phyloP scores from a whole-genome alignment of 2,329 filamentous ascomycete genomes.

The Pseudogymnoascus sp. region DNA sequence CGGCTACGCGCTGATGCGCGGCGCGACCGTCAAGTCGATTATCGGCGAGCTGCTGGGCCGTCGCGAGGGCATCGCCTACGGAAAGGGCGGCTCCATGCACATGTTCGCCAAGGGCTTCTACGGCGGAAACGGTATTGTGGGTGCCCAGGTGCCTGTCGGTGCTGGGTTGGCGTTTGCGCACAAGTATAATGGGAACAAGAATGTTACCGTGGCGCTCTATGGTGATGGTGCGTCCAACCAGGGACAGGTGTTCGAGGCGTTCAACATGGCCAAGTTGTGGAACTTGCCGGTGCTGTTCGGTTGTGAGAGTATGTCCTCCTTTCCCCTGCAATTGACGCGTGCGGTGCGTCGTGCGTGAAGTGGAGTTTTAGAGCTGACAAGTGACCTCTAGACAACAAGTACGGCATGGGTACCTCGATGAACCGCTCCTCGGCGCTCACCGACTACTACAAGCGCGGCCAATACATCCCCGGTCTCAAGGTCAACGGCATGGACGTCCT shows the following conservation, averaged over 20 bases:
- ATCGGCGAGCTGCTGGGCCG: slow-evolving; percentile 93
- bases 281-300: slow-evolving; percentile 91
- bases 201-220: slow-evolving; percentile 82
- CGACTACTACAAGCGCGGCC: slow-evolving; percentile 99
- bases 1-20: slow-evolving; percentile 96
- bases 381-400: slow-evolving; percentile 80
- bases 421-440: slow-evolving; percentile 89
- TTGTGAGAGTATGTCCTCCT: slow-evolving; percentile 78
- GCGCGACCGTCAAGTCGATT: slow-evolving; percentile 80
- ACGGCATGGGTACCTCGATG: slow-evolving; percentile 97
- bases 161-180: slow-evolving; percentile 95
- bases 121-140: slow-evolving; percentile 97
- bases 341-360: background rate
- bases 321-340: background rate
- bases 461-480: slow-evolving; percentile 99
- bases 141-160: slow-evolving; percentile 94
- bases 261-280: slow-evolving; percentile 99
- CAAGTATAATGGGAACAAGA: slow-evolving; percentile 83
- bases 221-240: slow-evolving; percentile 98
- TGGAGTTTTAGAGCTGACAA: slow-evolving; percentile 21
- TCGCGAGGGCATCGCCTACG: slow-evolving; percentile 93
- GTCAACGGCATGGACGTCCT: slow-evolving; percentile 99
- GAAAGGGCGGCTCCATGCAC: slow-evolving; percentile 99
- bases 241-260: slow-evolving; percentile 98
- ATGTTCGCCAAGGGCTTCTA: slow-evolving; percentile 99